Conservation (phyloP, 2,329 filamentous ascomycete species). For the Apiospora marii region DNA sequence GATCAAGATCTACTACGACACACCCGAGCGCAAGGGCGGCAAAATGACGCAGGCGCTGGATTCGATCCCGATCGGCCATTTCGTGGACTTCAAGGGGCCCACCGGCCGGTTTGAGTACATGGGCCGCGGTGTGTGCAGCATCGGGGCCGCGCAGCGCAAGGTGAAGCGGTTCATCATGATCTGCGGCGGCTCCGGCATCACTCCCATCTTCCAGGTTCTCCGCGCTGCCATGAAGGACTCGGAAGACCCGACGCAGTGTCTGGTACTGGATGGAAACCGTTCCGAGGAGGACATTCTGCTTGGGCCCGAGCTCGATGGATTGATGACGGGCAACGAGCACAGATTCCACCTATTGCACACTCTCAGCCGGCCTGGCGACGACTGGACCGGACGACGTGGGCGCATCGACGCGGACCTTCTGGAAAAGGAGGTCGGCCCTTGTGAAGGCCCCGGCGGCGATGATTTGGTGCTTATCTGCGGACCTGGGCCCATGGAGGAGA, state of each 20-base stretch:
- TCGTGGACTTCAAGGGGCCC: slow-evolving; percentile 86
- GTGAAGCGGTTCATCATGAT: slow-evolving; percentile 84
- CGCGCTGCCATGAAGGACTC: slow-evolving; percentile 74
- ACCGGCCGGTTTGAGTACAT: slow-evolving; percentile 86
- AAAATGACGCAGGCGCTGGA: slow-evolving; percentile 86
- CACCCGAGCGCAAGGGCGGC: slow-evolving; percentile 66
- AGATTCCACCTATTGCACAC: slow-evolving; percentile 74
- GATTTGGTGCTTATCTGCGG: slow-evolving; percentile 82
- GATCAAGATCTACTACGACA: slow-evolving; percentile 81
- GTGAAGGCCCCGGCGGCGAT: slow-evolving; percentile 48
- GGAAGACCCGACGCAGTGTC: slow-evolving; percentile 70
- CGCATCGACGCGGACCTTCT: slow-evolving; percentile 71
- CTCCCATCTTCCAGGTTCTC: slow-evolving; percentile 88
- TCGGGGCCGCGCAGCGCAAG: slow-evolving; percentile 63
- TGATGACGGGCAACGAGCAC: slow-evolving; percentile 60
- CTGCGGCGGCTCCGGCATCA: slow-evolving; percentile 87
- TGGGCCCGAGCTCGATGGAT: slow-evolving; percentile 72
- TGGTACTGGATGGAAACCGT: slow-evolving; percentile 82
- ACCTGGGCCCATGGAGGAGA: slow-evolving; percentile 76
- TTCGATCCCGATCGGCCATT: slow-evolving; percentile 72
- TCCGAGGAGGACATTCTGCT: slow-evolving; percentile 84
- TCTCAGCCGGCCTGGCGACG: slow-evolving; percentile 67
- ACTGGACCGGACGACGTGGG: slow-evolving; percentile 74
- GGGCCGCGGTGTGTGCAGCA: slow-evolving; percentile 67
- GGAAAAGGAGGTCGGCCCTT: slow-evolving; percentile 61